Percentiles rank a stretch among this genome's conserved stretches.
These are phyloP conservation scores for Pseudocercospora eumusae DNA, from an alignment of 2,329 filamentous ascomycete species.

Conservation along the genomic window DNA sequence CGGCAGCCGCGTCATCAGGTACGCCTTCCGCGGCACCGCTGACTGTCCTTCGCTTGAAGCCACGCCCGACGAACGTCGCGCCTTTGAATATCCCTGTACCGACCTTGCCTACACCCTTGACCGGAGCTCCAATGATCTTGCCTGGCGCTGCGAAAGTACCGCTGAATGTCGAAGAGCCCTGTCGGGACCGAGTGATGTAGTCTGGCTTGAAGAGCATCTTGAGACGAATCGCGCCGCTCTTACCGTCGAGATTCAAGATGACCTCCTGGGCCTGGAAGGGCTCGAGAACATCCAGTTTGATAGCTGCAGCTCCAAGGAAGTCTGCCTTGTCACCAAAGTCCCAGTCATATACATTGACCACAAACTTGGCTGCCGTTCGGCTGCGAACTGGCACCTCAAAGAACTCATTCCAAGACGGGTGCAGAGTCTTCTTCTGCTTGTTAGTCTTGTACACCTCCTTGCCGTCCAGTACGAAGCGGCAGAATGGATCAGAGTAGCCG, in stretches of 20 bases:
- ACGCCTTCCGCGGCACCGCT: constrained; percentile 51
- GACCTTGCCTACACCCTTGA: constrained; percentile 85
- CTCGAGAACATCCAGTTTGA: constrained; percentile 77
- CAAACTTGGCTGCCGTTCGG: constrained; percentile 80
- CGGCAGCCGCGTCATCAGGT: constrained; percentile 27
- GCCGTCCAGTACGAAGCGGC: constrained; percentile 88
- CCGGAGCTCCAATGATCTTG: constrained; percentile 90
- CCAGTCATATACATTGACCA: constrained; percentile 86
- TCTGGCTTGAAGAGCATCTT: constrained; percentile 89
- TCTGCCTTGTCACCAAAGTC: constrained; percentile 96
- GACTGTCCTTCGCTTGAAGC: constrained; percentile 72
- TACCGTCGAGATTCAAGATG: constrained; percentile 76
- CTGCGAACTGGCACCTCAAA: constrained; percentile 84
- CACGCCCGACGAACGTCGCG: constrained; percentile 84
- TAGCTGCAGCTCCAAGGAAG: constrained; percentile 73
- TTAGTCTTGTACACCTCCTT: constrained; percentile 94
- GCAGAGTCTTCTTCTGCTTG: constrained; percentile 92
- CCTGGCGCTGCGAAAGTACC: constrained; percentile 85
- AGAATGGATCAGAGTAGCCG: constrained; percentile 95
- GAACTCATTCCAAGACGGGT: constrained; percentile 93
- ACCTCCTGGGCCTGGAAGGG: constrained; percentile 81
- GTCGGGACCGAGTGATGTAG: constrained; percentile 81
- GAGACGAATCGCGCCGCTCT: constrained; percentile 79
- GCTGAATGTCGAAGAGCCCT: constrained; percentile 90
- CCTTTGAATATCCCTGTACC: constrained; percentile 83